Base-by-base conservation (phyloP, 1,284 basidiomycete species). In the Tremellales sp. region DNA sequence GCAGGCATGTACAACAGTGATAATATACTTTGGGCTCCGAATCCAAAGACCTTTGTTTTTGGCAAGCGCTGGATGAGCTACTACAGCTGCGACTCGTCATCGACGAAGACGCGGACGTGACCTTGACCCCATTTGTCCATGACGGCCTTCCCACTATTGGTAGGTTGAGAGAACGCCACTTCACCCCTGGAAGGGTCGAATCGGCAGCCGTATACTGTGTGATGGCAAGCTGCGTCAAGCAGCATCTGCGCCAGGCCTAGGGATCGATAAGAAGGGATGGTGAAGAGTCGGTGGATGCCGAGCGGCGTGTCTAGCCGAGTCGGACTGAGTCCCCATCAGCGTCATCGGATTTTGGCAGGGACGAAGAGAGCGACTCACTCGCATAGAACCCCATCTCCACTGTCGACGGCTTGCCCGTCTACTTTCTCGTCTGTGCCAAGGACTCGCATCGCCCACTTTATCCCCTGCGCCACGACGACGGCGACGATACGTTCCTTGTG, bases 201-300 rank as follows among this genome's bases (percentile, higher is more conserved):
- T 0, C 55, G 53, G 29, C 68, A 69, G 2, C 74, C 76, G 51
- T 78, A 77, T 2, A 77, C 64, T 11, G 68, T 75, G 22, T 69
- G 53, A 3, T 35, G 31, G 3, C 69, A 68, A 0, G 74, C 61
- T 0, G 60, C 61, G 22, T 77, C 64, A 15, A 78, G 65, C 11
- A 78, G 51, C 5, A 50, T 43, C 1, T 54, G 49, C 0, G 70
- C 72, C 15, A 76, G 54, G 0, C 70, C 70, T 13, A 52, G 43
- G 0, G 67, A 66, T 37, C 76, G 64, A 42, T 70, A 72, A 0
- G 60, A 53, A 0, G 75, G 70, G 4, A 74, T 65, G 10, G 73
- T 74, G 65, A 75, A 78, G 19, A 78, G 64, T 27, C 77, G 65
- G 51, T 77, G 76, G 10, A 78, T 73, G 24, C 77, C 77, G 5